Conservation (phyloP, 768 basidiomycete species). For the Suillus weaverae region DNA sequence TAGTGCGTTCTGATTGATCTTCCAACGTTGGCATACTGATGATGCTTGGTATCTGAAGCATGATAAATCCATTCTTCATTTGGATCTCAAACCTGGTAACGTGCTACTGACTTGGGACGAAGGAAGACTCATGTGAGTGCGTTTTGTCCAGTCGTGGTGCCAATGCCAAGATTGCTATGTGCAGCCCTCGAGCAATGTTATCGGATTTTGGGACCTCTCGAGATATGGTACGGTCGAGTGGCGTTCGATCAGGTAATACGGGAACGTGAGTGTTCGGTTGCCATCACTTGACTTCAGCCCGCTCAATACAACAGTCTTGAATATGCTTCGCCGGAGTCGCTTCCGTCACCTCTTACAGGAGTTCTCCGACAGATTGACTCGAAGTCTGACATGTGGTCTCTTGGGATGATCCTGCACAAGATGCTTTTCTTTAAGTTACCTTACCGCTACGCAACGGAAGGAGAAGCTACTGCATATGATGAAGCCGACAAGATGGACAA, state of each 20-base stretch:
- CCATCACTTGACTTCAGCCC: neutral
- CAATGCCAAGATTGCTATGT: neutral
- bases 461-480: slow-evolving; percentile 49
- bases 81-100: slow-evolving; percentile 94
- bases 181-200: slow-evolving; percentile 88
- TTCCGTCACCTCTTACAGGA: slow-evolving; percentile 67
- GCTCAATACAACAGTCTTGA: slow-evolving; percentile 55
- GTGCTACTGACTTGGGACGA: slow-evolving; percentile 92
- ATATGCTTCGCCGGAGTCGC: slow-evolving; percentile 86
- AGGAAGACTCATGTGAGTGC: slow-evolving; percentile 69
- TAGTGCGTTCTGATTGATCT: slow-evolving; percentile 49
- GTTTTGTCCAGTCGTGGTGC: neutral
- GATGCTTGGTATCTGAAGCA: slow-evolving; percentile 48
- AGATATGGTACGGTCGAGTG: slow-evolving; percentile 76
- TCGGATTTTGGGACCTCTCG: slow-evolving; percentile 95
- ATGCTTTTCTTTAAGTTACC: slow-evolving; percentile 89
- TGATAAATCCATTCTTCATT: slow-evolving; percentile 81
- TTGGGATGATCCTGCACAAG: slow-evolving; percentile 95
- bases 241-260: slow-evolving; percentile 85
- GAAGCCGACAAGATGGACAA: slow-evolving; percentile 65
- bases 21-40: slow-evolving; percentile 3
- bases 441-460: slow-evolving; percentile 69
- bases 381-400: slow-evolving; percentile 95
- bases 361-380: slow-evolving; percentile 72
- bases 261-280: slow-evolving; percentile 68